A percentile compares a stretch with the other conserved stretches of the same genome.
Conservation (phyloP, 805 yeast species). For the Priceomyces haplophilus region DNA sequence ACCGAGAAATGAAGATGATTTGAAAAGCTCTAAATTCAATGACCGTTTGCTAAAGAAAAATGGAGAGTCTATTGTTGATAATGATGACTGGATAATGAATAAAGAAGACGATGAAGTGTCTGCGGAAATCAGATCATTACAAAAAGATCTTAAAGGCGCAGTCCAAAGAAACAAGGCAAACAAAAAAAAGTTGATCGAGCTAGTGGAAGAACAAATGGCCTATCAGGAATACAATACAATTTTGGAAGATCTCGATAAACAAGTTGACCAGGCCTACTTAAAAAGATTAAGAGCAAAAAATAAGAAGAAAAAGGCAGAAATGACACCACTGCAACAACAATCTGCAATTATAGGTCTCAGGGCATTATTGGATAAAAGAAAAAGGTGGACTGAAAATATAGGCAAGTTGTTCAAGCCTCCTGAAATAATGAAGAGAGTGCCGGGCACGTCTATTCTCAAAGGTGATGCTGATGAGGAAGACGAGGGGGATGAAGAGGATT, state of each 20-base stretch:
- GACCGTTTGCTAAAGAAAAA: conserved; percentile 20
- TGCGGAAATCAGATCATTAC: conserved; percentile 73
- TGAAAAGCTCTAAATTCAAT: conserved; percentile 18
- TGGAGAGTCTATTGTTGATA: conserved; percentile 38
- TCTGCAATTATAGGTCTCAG: conserved; percentile 76
- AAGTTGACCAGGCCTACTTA: conserved; percentile 89
- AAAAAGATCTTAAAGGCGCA: conserved; percentile 60
- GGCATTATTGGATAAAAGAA: conserved; percentile 79
- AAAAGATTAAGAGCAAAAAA: conserved; percentile 76
- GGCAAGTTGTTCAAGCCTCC: conserved; percentile 76
- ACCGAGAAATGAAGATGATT: conserved; percentile 35
- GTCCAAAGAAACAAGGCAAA: conserved; percentile 63
- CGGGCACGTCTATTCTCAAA: conserved; percentile 57
- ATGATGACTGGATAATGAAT: conserved; percentile 70
- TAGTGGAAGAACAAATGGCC: conserved; percentile 84
- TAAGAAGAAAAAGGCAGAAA: conserved; percentile 44
- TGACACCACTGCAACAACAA: conserved; percentile 50
- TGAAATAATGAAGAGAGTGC: conserved; percentile 74
- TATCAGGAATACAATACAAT: conserved; percentile 93
- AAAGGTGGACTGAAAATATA: conserved; percentile 83
- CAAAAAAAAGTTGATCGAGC: conserved; percentile 62
- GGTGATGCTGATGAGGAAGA: conserved; percentile 30
- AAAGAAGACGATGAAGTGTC: conserved; percentile 94
- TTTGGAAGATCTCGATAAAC: conserved; percentile 91
- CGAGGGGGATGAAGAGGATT: conserved; percentile 31